Evolutionary conservation across 495 filamentous ascomycete species (phyloP), one percentile per base, ranked within the genome.

Genomic region (Penicillium silybi): DNA sequence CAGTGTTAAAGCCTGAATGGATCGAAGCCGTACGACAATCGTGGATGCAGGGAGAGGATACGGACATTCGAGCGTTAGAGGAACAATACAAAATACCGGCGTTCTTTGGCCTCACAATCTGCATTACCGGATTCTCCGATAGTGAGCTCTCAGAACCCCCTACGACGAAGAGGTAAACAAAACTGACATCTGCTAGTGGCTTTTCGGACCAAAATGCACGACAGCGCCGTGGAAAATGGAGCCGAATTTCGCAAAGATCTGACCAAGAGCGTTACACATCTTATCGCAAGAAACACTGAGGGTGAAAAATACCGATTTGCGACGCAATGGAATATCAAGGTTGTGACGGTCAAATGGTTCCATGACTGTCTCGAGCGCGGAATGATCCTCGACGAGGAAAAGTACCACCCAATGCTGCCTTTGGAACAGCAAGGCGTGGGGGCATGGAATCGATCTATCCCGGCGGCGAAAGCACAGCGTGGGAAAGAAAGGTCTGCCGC

Each of bases 231-330:
- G 47, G 62, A 72, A 15, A 84, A 96, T 61, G 90, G 92, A 27
- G 93, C 85, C 7, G 73, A 81, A 38, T 97, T 96, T 62, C 81
- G 86, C 22, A 88, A 86, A 44, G 91, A 97, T 61, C 78, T 98
- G 47, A 93, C 90, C 13, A 88, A 83, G 54, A 67, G 52, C 11
- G 86, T 95, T 54, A 91, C 90, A 9, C 89, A 97, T 69, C 80
- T 98, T 18, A 84, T 98, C 53, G 90, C 90, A 34, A 80, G 79
- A 48, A 81, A 78, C 48, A 81, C 92, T 13, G 80, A 85, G 42
- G 92, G 95, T 10, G 83, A 86, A 35, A 98, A 98, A 66, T 98
- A 95, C 59, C 81, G 84, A 40, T 89, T 89, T 53, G 92, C 95
- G 10, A 82, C 77, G 50, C 75, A 76, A 57, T 97, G 92, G 88